A percentile compares a stretch with the other conserved stretches of the same genome.
phyloP scores from a whole-genome alignment of 1,139 yeast species.

The Taphrina betulina region DNA sequence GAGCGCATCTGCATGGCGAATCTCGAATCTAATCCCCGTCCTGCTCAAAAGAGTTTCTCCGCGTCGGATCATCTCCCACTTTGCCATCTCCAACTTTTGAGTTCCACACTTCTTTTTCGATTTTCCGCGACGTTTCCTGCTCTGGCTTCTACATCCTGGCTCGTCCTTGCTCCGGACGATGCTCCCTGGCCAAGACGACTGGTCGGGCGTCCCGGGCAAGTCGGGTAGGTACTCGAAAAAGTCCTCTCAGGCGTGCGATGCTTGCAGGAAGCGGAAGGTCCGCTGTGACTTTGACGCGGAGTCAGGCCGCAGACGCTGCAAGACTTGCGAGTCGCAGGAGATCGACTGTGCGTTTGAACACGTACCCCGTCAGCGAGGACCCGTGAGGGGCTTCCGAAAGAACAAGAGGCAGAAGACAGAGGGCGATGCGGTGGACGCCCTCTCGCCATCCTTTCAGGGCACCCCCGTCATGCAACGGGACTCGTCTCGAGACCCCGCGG shows the following conservation, averaged over 20 bases:
- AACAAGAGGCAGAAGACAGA: not conserved
- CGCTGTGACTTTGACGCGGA: slow-evolving; percentile 22
- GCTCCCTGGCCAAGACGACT: no score
- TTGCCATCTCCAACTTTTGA: no score
- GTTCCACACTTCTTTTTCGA: no score
- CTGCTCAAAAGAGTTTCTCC: no score
- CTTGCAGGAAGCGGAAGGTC: slow-evolving; percentile 28
- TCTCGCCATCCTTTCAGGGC: slow-evolving; percentile 13
- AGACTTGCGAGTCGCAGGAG: slow-evolving; percentile 7
- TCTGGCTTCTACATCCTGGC: no score
- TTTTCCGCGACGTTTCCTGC: no score
- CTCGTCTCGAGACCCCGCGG: not conserved
- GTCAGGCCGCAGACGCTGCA: slow-evolving; percentile 1
- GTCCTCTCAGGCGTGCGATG: slow-evolving; percentile 33
- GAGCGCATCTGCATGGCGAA: no score
- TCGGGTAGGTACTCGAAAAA: slow-evolving; percentile 21
- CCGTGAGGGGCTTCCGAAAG: slow-evolving; percentile 7
- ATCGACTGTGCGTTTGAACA: slow-evolving; percentile 14
- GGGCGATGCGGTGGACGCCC: no score
- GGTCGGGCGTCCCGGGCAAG: no score
- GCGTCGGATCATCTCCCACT: no score
- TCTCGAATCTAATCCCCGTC: no score
- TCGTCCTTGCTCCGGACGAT: no score
- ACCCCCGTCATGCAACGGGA: not conserved
- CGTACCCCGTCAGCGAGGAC: slow-evolving; percentile 14